Evolutionary conservation across 2,329 filamentous ascomycete species (phyloP), one percentile per base, ranked within the genome.

Genomic region (Aspergillus udagawae): DNA sequence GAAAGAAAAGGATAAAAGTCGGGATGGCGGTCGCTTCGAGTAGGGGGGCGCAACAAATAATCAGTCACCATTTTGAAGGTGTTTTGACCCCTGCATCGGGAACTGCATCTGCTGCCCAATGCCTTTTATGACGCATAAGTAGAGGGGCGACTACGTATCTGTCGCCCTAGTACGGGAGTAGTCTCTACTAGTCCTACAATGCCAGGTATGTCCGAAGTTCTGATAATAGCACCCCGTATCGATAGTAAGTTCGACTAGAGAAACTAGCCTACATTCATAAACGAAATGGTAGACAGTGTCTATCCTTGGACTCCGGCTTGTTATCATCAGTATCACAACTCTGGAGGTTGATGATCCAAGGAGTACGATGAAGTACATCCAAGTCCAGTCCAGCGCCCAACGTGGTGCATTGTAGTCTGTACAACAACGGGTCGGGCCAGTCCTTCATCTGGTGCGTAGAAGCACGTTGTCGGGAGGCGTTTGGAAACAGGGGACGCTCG

Each of bases 81-180:
- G 14, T 17, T 38, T 64, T 57, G 61, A 63, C 65, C 65, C 65
- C 65, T 66, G 65, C 65, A 44, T 66, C 53, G n/a, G n/a, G 49
- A 44, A 56, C 58, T 63, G 61, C 60, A 62, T 60, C 50, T 58
- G 55, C 51, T 57, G 55, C 55, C 55, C 55, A 56, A 56, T 53
- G 50, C 50, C 49, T 51, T 25, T 56, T 23, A 35, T n/a, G 38
- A 32, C 4, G 32, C 14, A 41, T 14, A 41, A 25, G 52, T 28
- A 49, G 42, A 53, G 38, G 44, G 51, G 29, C 28, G 38, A 21
- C 38, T 53, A 17, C 25, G 25, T 53, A 23, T 28, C 27, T 32
- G 23, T 53, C 47, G n/a, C 17, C 12, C 23, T 21, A 27, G 12
- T 17, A 49, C 47, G 28, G 14, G 7, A 4, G 32, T 38, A 17